Evolutionary conservation across 2,329 filamentous ascomycete species (phyloP).

Genomic region (Pyrenophora teres): DNA sequence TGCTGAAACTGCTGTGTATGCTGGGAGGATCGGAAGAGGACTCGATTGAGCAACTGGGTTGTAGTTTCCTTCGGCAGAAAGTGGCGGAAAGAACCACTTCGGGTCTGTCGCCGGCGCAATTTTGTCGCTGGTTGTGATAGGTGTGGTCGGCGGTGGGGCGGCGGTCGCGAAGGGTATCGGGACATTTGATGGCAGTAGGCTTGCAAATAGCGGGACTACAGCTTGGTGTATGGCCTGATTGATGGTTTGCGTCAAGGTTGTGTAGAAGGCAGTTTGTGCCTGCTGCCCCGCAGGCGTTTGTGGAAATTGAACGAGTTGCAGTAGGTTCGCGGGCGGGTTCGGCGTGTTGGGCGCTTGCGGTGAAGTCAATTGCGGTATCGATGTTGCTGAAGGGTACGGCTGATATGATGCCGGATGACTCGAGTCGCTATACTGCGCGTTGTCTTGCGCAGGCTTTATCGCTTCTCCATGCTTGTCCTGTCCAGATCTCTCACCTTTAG

Average conservation of each 20-base stretch:
- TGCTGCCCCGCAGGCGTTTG: slow-evolving; percentile 39
- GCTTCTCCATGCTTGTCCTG: background rate
- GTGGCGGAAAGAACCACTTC: slow-evolving; percentile 36
- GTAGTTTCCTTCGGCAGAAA: slow-evolving; percentile 11
- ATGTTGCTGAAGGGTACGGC: background rate
- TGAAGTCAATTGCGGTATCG: slow-evolving; percentile 2
- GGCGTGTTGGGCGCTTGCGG: slow-evolving; percentile 19
- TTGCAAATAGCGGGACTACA: slow-evolving; percentile 12
- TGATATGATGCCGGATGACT: background rate
- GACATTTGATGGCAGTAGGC: slow-evolving; percentile 15
- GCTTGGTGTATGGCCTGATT: slow-evolving; percentile 33
- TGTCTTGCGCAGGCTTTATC: background rate
- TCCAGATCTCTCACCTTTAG: slow-evolving; percentile 4
- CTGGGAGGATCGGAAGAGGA: slow-evolving; percentile 10
- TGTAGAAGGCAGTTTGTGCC: slow-evolving; percentile 33
- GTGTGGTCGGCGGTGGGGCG: slow-evolving; percentile 8
- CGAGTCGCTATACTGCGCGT: background rate
- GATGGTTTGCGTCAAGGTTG: slow-evolving; percentile 29
- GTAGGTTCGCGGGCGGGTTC: slow-evolving; percentile 23
- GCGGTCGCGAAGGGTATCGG: slow-evolving; percentile 7
- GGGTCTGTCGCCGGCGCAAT: slow-evolving; percentile 34
- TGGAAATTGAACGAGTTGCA: slow-evolving; percentile 34
- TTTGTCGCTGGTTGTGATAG: slow-evolving; percentile 9
- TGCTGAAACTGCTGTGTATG: background rate
- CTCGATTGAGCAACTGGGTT: slow-evolving; percentile 13